phyloP scores from a whole-genome alignment of 352 stramenopile species.

The Halophytophthora batemanensis region DNA sequence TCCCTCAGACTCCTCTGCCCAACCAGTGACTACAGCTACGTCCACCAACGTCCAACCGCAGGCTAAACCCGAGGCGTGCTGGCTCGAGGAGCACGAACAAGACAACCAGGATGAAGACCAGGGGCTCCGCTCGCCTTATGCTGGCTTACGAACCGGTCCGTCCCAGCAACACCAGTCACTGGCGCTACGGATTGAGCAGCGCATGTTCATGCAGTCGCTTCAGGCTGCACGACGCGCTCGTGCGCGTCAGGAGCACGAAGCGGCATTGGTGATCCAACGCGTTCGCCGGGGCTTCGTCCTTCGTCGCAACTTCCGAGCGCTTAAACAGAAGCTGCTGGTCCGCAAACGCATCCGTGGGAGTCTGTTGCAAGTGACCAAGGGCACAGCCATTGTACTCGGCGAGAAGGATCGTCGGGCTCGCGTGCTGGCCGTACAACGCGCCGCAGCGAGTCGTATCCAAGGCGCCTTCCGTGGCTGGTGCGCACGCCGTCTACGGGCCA shows the following conservation, averaged over 20 bases:
- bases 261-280: conserved; percentile 51
- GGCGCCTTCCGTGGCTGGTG: conserved; percentile 27
- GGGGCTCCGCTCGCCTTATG: conserved; percentile 14
- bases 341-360: conserved; percentile 62
- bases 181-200: conserved; percentile 37
- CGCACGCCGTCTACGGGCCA: conserved; percentile 24
- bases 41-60: not conserved
- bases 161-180: conserved; percentile 23
- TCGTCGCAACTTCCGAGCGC: conserved; percentile 38
- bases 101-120: conserved; percentile 20
- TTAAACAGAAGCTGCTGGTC: conserved; percentile 52
- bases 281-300: conserved; percentile 52
- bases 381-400: conserved; percentile 57
- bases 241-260: conserved; percentile 33
- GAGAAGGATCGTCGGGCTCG: conserved; percentile 49
- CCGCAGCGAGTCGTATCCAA: conserved; percentile 36
- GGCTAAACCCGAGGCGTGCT: conserved; percentile 10
- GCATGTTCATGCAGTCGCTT: conserved; percentile 48
- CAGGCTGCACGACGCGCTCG: conserved; percentile 26
- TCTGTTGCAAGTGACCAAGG: conserved; percentile 58
- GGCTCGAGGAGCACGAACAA: conserved; percentile 19
- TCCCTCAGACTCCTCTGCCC: conserved; percentile 3
- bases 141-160: conserved; percentile 8
- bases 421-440: conserved; percentile 17
- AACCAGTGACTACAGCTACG: not conserved